These are phyloP conservation scores for Debaryomyces singareniensis DNA, from an alignment of 1,139 yeast species.

Conservation along the genomic window DNA sequence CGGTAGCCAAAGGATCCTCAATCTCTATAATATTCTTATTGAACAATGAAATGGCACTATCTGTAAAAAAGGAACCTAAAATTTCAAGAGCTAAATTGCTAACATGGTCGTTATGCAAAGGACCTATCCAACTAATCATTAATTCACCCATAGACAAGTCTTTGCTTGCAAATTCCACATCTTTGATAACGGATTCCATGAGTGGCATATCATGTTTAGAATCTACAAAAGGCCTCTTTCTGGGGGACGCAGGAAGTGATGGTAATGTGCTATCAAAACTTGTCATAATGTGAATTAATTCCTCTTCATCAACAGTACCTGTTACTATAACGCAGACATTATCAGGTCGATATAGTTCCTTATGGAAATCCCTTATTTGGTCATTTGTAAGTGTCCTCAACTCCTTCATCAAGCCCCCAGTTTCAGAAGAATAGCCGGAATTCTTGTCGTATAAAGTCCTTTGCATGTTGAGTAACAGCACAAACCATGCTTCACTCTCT, in stretches of 20 bases:
- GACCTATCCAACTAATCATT: constrained; percentile 78
- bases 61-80: constrained; percentile 71
- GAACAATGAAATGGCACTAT: constrained; percentile 64
- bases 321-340: constrained; percentile 77
- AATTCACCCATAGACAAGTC: constrained; percentile 85
- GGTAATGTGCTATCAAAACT: constrained; percentile 58
- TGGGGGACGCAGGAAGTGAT: constrained; percentile 26
- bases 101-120: constrained; percentile 46
- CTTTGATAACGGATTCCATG: constrained; percentile 34
- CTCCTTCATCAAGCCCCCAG: constrained; percentile 84
- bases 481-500: constrained; percentile 73
- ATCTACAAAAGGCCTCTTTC: constrained; percentile 76
- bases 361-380: constrained; percentile 72
- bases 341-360: constrained; percentile 67
- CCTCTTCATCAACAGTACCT: constrained; percentile 76
- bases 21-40: constrained; percentile 70
- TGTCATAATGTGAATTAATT: constrained; percentile 54
- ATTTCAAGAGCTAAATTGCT: constrained; percentile 64
- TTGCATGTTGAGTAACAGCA: constrained; percentile 59
- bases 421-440: constrained; percentile 86
- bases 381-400: constrained; percentile 68
- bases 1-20: constrained; percentile 77
- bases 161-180: constrained; percentile 77
- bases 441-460: constrained; percentile 50
- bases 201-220: constrained; percentile 45